phyloP scores from a whole-genome alignment of 345 rosid genomes.

The Murraya koenigii region DNA sequence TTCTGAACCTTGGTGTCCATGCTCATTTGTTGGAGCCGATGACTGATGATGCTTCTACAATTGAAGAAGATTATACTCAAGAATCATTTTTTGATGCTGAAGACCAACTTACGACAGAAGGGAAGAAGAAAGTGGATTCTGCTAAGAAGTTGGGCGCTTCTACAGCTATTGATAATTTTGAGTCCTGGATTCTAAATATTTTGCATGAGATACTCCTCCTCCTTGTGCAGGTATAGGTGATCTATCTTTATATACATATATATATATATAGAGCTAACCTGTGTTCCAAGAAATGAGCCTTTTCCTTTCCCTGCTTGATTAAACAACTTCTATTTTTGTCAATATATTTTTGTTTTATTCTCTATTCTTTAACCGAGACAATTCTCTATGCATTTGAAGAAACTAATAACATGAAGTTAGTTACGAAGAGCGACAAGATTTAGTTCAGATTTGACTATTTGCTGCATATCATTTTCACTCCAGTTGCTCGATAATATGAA shows the following conservation, averaged over 20 bases:
- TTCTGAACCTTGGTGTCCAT: conserved; percentile 97
- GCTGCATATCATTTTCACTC: not conserved
- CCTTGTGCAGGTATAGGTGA: conserved; percentile 80
- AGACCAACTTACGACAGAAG: conserved; percentile 50
- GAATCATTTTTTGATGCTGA: conserved; percentile 63
- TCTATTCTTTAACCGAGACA: conserved; percentile 12
- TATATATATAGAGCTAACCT: not conserved
- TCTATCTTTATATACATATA: not conserved
- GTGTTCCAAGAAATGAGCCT: not conserved
- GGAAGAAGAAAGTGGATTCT: conserved; percentile 47
- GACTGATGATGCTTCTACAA: conserved; percentile 63
- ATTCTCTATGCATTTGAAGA: not conserved
- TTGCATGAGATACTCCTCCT: conserved; percentile 85
- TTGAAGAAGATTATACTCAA: conserved; percentile 78
- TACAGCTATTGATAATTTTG: conserved; percentile 74
- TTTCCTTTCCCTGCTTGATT: not conserved
- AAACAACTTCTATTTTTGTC: not conserved
- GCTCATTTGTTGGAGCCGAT: conserved; percentile 89
- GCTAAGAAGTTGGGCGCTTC: conserved; percentile 45
- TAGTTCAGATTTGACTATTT: no score
- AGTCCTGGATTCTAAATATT: conserved; percentile 91
- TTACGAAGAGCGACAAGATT: no score
- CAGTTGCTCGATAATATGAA: not conserved
- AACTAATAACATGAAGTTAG: not conserved
- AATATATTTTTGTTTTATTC: conserved; percentile 4